Evolutionary conservation across 2,329 filamentous ascomycete genomes (phyloP).

Genomic region (Tricladium varicosporioides): DNA sequence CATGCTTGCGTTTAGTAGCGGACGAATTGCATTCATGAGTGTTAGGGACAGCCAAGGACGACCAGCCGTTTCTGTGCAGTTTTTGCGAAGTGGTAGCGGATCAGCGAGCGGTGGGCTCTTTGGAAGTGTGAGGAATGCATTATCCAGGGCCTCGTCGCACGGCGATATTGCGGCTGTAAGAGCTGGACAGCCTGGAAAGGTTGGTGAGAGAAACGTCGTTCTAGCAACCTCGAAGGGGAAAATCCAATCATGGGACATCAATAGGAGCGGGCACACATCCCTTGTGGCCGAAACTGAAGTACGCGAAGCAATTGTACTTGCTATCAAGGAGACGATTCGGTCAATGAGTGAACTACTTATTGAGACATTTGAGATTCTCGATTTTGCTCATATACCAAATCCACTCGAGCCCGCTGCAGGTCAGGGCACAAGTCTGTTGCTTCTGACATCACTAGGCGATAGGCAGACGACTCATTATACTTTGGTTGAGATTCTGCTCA

Average conservation of each 20-base stretch:
- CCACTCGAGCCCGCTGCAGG: constrained; percentile 51
- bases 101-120: constrained; percentile 65
- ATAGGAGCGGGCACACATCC: constrained; percentile 81
- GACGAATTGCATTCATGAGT: constrained; percentile 81
- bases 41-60: constrained; percentile 85
- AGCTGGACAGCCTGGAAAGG: constrained; percentile 66
- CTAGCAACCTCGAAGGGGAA: constrained; percentile 75
- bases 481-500: constrained; percentile 69
- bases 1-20: constrained; percentile 79
- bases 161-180: constrained; percentile 80
- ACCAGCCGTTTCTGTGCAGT: constrained; percentile 74
- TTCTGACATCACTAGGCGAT: constrained; percentile 57
- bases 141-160: constrained; percentile 67
- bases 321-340: constrained; percentile 56
- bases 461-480: constrained; percentile 62
- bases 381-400: constrained; percentile 70
- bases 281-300: constrained; percentile 71
- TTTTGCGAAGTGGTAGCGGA: constrained; percentile 63
- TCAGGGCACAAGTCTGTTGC: constrained; percentile 54
- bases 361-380: constrained; percentile 69
- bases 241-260: constrained; percentile 83
- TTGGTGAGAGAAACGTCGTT: constrained; percentile 82
- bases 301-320: constrained; percentile 59
- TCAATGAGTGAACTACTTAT: constrained; percentile 47
- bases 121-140: constrained; percentile 74